phyloP scores from a whole-genome alignment of 2,329 filamentous ascomycete species.

The Daldinia eschscholtzii region DNA sequence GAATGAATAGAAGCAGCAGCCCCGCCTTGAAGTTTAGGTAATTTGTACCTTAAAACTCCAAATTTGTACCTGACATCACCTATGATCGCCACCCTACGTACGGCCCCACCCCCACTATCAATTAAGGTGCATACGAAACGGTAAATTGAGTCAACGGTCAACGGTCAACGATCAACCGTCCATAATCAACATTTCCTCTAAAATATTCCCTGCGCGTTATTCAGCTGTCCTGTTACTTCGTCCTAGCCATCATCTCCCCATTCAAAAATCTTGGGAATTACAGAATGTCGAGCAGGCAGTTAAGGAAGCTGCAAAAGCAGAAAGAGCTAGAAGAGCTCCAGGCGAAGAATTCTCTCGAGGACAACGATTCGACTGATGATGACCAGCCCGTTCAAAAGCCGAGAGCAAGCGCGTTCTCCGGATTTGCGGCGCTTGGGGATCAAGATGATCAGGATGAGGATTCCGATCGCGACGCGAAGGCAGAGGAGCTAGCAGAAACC shows the following conservation, averaged over 20 bases:
- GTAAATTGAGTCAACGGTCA: not conserved
- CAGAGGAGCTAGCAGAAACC: constrained; percentile 49
- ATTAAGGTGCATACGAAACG: not conserved
- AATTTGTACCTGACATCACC: constrained; percentile 1
- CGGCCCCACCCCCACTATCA: constrained; percentile 16
- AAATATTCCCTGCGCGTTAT: not conserved
- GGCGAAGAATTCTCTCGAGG: constrained; percentile 54
- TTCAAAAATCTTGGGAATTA: not conserved
- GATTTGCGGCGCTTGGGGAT: constrained; percentile 64
- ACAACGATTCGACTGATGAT: constrained; percentile 54
- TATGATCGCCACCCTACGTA: not conserved
- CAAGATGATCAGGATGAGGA: constrained; percentile 58
- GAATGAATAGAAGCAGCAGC: constrained; percentile 3
- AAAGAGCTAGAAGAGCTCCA: constrained; percentile 59
- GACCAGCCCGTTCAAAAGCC: constrained; percentile 55
- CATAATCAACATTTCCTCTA: not conserved
- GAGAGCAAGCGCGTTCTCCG: constrained; percentile 62
- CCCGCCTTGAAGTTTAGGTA: constrained; percentile 11
- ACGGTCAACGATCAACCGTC: not conserved
- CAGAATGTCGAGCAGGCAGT: constrained; percentile 52
- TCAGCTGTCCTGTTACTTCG: not conserved
- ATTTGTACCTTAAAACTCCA: not conserved
- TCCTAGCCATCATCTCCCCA: not conserved
- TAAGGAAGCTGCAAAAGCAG: constrained; percentile 60
- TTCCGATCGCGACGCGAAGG: constrained; percentile 46